Conservation (phyloP, 768 basidiomycete genomes). For the Lactarius sanguifluus region DNA sequence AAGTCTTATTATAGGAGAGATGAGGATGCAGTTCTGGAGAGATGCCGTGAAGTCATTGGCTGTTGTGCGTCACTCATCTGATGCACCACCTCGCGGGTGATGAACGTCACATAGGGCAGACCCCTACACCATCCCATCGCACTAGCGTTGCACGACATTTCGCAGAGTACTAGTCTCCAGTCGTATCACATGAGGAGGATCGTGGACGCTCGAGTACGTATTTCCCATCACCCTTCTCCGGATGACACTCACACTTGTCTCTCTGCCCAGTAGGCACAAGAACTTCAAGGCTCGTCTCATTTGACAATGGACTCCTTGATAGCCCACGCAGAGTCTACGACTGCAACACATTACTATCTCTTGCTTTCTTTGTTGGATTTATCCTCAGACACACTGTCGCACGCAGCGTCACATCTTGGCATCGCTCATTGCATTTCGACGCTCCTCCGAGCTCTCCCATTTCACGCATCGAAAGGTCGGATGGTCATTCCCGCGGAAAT, state of each 20-base stretch:
- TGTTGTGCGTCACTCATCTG: constrained; percentile 47
- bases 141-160: constrained; percentile 63
- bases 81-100: constrained; percentile 22
- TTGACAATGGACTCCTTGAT: constrained; percentile 66
- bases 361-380: constrained; percentile 65
- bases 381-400: constrained; percentile 54
- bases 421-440: constrained; percentile 68
- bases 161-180: constrained; percentile 50
- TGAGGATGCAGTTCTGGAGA: constrained; percentile 86
- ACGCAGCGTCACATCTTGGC: constrained; percentile 82
- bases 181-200: constrained; percentile 81
- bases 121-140: constrained; percentile 82
- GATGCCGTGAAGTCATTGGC: constrained; percentile 70
- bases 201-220: constrained; percentile 76
- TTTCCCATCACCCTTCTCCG: neutral
- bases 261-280: constrained; percentile 51
- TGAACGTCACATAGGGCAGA: constrained; percentile 50
- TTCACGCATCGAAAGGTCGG: constrained; percentile 66
- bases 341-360: constrained; percentile 75
- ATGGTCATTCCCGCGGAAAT: constrained; percentile 82
- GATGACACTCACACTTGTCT: constrained; percentile 5
- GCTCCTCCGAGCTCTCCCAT: constrained; percentile 74
- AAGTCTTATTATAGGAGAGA: constrained; percentile 70
- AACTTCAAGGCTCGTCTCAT: constrained; percentile 62
- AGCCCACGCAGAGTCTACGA: constrained; percentile 76